Base-by-base conservation (phyloP, 2,329 filamentous ascomycete species). In the Hysterium pulicare region DNA sequence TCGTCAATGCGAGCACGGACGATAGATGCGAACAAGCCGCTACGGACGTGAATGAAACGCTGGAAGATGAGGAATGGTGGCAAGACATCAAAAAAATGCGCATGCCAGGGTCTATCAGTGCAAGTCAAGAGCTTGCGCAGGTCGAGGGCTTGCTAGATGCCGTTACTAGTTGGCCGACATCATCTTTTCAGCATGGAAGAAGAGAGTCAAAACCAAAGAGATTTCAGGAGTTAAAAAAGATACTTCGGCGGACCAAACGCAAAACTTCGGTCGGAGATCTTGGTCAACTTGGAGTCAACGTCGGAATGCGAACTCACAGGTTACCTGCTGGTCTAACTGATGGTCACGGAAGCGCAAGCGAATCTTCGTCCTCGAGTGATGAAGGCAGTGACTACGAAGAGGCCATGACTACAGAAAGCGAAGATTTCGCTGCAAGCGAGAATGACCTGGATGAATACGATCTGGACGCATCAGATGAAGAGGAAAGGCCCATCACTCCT, bases 41-140 rank as follows among this genome's bases (percentile, higher is more conserved):
- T 33, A 71, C 76, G 13, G 69, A 80, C 8, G 81, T 93, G 11
- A 76, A 88, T 45, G 75, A 81, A 17, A 76, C 82, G 4, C 68
- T 95, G 11, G 77, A 78, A 50, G 78, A 82, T 8, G 84, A 93
- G 55, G 79, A 84, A 23, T 95, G 89, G 89, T 95, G 89, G 89
- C 76, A 83, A 37, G 84, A 90, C 32, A 70, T 93, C 3, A 81
- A 84, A 52, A 73, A 68, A 33, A 52, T 72, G 49, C 66, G 72
- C 46, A 60, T 55, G 33, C 60, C 62, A 13, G 55, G 55, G 2
- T 49, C 54, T 11, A 46, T 67, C 40, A 70, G 60, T 33, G 63
- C 67, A 10, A 64, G 61, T n/a, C 69, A 75, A 47, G 69, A 73
- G 42, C 44, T 74, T 13, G 62, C 67, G n/a, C 63, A 72, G 23